A percentile compares a stretch with the other conserved stretches of the same genome.
phyloP scores from a whole-genome alignment of 2,329 filamentous ascomycete genomes.

The Neofusicoccum sp. region DNA sequence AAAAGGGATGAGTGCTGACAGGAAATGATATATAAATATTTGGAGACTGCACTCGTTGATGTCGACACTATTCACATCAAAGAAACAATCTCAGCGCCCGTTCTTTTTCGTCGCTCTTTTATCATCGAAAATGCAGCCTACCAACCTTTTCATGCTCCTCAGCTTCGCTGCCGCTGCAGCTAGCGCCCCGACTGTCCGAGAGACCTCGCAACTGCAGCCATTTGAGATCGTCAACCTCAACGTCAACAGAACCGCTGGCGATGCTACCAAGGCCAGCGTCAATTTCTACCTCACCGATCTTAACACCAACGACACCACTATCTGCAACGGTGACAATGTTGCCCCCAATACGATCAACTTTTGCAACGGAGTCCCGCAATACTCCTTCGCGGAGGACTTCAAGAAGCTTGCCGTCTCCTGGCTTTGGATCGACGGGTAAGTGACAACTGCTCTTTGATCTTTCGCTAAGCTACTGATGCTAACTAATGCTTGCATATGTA shows the following conservation, averaged over 20 bases:
- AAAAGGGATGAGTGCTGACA: too few species aligned
- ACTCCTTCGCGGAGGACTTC: neutral
- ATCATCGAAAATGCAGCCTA: neutral
- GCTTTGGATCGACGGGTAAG: neutral
- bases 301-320: neutral
- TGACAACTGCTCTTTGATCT: too few species aligned
- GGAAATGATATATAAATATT: too few species aligned
- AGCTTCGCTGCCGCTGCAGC: neutral
- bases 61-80: too few species aligned
- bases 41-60: too few species aligned
- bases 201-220: neutral
- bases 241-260: neutral
- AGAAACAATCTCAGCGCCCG: too few species aligned
- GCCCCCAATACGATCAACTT: neutral
- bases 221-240: neutral
- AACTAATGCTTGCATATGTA: too few species aligned
- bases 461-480: too few species aligned
- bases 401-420: neutral
- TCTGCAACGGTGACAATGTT: neutral
- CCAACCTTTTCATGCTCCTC: neutral
- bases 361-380: neutral
- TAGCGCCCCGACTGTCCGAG: neutral
- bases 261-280: neutral
- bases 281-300: neutral
- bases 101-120: neutral